Base-by-base conservation (phyloP, 1,284 basidiomycete genomes). In the Phellinidium pouzarii region DNA sequence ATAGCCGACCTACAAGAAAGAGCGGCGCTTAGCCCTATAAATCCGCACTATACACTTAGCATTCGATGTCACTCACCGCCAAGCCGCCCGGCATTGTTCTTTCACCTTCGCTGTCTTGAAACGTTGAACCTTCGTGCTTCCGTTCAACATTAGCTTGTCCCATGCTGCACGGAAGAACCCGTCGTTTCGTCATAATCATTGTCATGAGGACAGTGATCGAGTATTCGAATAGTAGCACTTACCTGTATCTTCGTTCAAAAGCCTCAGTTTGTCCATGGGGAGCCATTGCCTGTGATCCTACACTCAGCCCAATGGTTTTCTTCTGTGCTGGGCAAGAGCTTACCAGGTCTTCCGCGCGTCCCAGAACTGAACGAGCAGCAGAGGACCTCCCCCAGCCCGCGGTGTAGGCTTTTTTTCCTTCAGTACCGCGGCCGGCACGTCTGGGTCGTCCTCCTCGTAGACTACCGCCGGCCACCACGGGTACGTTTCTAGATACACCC, bases 391-490 rank as follows among this genome's bases (percentile, higher is more conserved):
- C 9, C 58, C 67, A 43, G 59, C 69, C 66, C 47, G 63, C 43
- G 56, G 64, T 51, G 50, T 60, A 57, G 41, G 60, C 46, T 61
- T 69, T 19, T 72, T 66, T 57, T 66, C 61, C 19, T 66, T 63
- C 51, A 75, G 60, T 27, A 87, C 77, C 3, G 68, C 67, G 4
- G 59, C 54, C 1, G 84, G 83, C 27, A 89, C 74, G 1, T 63
- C 61, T 3, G 70, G 64, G 42, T 78, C 74, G 27, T 80, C 74
- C 20, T 72, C 70, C 23, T 80, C 75, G 52, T 69, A 77, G 11
- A 85, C 68, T 0, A 80, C 75, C 19, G 77, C 82, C 37, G 82
- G 82, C 78, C 80, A 85, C 78, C 78, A 85, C 11, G 82, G 82
- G 54, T 71, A 83, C 1, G 77, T 75, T 42, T 68, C 80, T 83